Conservation (phyloP, 352 stramenopile species). For the Phytophthora nicotianae region DNA sequence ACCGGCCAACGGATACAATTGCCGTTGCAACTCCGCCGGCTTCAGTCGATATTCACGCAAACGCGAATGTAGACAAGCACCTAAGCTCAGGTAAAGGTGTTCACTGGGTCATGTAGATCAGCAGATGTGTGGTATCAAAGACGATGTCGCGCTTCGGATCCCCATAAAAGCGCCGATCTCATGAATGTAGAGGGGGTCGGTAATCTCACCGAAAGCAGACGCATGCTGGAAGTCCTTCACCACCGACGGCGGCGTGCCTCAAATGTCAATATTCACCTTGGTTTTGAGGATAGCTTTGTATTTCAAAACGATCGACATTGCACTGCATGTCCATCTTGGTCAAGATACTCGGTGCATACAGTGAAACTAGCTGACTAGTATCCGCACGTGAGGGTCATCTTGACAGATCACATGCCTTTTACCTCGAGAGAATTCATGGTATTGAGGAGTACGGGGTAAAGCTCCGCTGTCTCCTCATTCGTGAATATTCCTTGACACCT, state of each 20-base stretch:
- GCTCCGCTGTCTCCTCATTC: constrained; percentile 21
- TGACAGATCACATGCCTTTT: constrained; percentile 32
- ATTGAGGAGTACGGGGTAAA: background rate
- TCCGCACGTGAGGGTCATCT: constrained; percentile 25
- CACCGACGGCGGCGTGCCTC: background rate
- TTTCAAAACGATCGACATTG: constrained; percentile 15
- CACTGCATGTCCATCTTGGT: constrained; percentile 12
- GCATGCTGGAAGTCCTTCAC: background rate
- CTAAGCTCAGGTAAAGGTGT: constrained; percentile 1
- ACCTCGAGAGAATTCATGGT: background rate
- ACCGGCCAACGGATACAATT: too few species aligned
- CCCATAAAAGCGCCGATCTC: constrained; percentile 22
- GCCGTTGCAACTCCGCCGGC: too few species aligned
- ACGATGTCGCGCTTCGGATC: background rate
- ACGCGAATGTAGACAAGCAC: too few species aligned
- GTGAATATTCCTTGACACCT: constrained; percentile 23
- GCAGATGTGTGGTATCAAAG: background rate
- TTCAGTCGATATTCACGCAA: too few species aligned
- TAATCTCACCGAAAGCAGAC: constrained; percentile 2
- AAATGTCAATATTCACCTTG: constrained; percentile 9
- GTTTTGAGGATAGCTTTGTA: constrained; percentile 11
- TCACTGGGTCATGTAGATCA: background rate
- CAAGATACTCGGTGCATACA: background rate
- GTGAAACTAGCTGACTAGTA: constrained; percentile 6
- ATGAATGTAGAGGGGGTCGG: constrained; percentile 23